phyloP scores from a whole-genome alignment of 2,329 filamentous ascomycete species.

The Helminthosporium solani region DNA sequence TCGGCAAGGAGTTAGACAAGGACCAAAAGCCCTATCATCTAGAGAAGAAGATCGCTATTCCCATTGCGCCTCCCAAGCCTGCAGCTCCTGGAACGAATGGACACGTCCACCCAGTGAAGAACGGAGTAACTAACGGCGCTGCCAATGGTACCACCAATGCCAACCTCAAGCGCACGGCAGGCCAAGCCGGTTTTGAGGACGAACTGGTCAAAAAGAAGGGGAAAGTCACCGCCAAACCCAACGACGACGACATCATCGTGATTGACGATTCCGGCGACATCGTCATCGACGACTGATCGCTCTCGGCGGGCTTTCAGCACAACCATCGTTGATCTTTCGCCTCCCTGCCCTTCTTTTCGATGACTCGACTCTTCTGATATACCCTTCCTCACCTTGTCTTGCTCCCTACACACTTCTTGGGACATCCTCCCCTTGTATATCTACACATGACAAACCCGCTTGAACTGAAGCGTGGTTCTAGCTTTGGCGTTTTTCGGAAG shows the following conservation, averaged over 20 bases:
- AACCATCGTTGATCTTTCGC: not conserved
- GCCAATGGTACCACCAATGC: constrained; percentile 19
- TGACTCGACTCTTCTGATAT: not conserved
- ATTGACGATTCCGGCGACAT: constrained; percentile 42
- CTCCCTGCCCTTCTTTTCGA: not conserved
- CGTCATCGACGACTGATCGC: constrained; percentile 32
- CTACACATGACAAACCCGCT: too few relatives aligned
- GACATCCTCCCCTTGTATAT: not conserved
- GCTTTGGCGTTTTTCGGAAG: not conserved
- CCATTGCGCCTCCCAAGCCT: constrained; percentile 49
- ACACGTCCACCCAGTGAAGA: constrained; percentile 18
- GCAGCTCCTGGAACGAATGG: constrained; percentile 28
- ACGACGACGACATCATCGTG: constrained; percentile 37
- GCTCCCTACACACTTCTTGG: not conserved
- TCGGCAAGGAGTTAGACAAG: constrained; percentile 51
- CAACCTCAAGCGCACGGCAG: constrained; percentile 50
- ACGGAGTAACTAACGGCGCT: constrained; percentile 30
- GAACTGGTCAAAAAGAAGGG: constrained; percentile 42
- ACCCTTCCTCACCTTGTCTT: not conserved
- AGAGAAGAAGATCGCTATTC: constrained; percentile 49
- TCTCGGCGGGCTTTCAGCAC: too few relatives aligned
- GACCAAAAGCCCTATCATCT: constrained; percentile 59
- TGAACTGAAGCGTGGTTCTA: not conserved
- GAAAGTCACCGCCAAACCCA: constrained; percentile 39
- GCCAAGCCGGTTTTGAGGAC: constrained; percentile 44